phyloP scores from a whole-genome alignment of 495 filamentous ascomycete genomes.

The Jackrogersella minutella region DNA sequence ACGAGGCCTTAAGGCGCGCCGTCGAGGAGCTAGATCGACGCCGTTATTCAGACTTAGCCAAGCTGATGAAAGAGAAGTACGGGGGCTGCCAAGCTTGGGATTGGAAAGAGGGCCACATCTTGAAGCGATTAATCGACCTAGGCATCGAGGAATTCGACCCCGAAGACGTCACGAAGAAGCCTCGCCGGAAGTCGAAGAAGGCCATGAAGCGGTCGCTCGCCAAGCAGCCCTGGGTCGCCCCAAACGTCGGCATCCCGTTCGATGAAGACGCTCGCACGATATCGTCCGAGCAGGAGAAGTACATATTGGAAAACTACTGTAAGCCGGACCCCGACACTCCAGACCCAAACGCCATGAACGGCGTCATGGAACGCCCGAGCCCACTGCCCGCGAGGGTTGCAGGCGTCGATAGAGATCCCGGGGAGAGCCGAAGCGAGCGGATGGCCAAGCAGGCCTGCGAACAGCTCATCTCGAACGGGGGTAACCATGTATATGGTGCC shows the following conservation, averaged over 20 bases:
- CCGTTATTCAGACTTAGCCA: constrained; percentile 41
- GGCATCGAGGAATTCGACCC: constrained; percentile 45
- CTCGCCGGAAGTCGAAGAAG: constrained; percentile 43
- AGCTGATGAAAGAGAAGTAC: constrained; percentile 46
- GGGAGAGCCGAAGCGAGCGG: constrained; percentile 48
- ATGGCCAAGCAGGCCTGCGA: constrained; percentile 55
- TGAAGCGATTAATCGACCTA: constrained; percentile 43
- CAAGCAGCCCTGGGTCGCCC: constrained; percentile 34
- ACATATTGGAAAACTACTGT: constrained; percentile 53
- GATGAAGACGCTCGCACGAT: constrained; percentile 38
- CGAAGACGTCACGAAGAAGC: constrained; percentile 40
- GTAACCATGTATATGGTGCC: constrained; percentile 25
- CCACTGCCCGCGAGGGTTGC: constrained; percentile 13
- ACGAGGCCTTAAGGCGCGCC: constrained; percentile 37
- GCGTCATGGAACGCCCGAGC: constrained; percentile 41
- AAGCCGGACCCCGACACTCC: constrained; percentile 36
- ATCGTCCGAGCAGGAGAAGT: constrained; percentile 51
- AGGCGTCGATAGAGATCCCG: constrained; percentile 33
- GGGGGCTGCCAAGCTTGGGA: constrained; percentile 46
- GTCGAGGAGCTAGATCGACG: constrained; percentile 40
- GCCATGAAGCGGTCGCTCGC: constrained; percentile 25
- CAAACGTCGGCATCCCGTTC: constrained; percentile 36
- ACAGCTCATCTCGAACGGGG: constrained; percentile 44
- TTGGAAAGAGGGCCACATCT: constrained; percentile 45
- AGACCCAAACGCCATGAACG: constrained; percentile 28